A percentile compares a stretch with the other conserved stretches of the same genome.
Conservation (phyloP, 495 filamentous ascomycete species). For the Trichoderma erinaceum region DNA sequence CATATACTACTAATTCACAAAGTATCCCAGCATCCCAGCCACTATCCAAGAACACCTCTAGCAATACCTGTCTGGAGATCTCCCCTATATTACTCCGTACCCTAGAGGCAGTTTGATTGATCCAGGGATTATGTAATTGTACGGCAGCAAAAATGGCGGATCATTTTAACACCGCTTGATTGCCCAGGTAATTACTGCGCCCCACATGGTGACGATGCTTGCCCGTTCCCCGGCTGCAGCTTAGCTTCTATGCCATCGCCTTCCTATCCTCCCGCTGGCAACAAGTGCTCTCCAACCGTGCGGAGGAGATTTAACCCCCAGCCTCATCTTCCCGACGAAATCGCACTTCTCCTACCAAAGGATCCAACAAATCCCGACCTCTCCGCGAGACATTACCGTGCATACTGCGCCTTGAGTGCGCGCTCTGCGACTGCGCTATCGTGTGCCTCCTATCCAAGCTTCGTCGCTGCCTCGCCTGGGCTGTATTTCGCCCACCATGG, state of each 20-base stretch:
- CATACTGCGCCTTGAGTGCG: not conserved
- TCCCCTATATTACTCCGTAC: not conserved
- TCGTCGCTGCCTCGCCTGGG: not conserved
- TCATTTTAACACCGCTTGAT: not conserved
- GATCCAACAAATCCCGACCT: not conserved
- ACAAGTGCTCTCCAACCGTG: not conserved
- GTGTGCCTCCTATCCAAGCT: conserved; percentile 14
- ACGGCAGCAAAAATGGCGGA: not conserved
- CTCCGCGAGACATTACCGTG: not conserved
- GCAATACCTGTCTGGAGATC: no score
- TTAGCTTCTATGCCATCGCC: conserved; percentile 3
- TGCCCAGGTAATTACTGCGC: conserved; percentile 7
- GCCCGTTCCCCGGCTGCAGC: not conserved
- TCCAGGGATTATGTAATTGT: not conserved
- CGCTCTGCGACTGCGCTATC: not conserved
- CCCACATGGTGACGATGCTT: conserved; percentile 13
- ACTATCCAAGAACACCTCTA: no score
- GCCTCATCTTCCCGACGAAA: not conserved
- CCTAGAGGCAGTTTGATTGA: not conserved
- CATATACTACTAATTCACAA: no score
- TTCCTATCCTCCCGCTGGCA: not conserved
- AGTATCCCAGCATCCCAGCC: no score
- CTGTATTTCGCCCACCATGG: conserved; percentile 13
- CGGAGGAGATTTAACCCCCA: not conserved
- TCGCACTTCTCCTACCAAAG: not conserved